A percentile compares a stretch with the other conserved stretches of the same genome.
phyloP scores from a whole-genome alignment of 164 flowering plant genomes.

The Hamamelis virginiana region DNA sequence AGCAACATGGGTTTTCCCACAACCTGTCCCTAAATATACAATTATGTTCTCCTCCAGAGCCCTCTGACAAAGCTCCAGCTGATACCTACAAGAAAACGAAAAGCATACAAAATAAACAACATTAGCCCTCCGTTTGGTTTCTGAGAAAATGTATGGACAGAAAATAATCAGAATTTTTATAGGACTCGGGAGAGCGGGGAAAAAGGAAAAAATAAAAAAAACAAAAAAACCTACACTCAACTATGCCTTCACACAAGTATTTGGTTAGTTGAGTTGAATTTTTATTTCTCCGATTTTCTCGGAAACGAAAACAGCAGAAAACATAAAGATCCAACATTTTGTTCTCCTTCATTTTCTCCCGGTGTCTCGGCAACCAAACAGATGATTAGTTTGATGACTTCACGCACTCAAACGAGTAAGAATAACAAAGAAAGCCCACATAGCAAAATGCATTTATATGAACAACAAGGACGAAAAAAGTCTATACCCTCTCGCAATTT shows the following conservation, averaged over 20 bases:
- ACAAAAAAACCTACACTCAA: too few relatives aligned
- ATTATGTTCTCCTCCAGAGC: slow-evolving; percentile 80
- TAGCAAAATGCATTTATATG: not conserved
- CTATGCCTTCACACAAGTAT: too few relatives aligned
- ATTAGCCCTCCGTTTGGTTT: too few relatives aligned
- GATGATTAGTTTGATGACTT: not conserved
- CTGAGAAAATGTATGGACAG: too few relatives aligned
- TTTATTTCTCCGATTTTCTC: too few relatives aligned
- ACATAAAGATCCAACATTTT: too few relatives aligned
- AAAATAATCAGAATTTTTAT: too few relatives aligned
- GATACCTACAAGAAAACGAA: slow-evolving; percentile 52
- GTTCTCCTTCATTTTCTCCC: not conserved
- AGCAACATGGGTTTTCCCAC: slow-evolving; percentile 94
- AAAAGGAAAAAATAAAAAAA: too few relatives aligned
- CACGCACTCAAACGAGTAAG: not conserved
- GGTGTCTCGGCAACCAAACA: slow-evolving; percentile 2
- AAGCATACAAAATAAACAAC: too few relatives aligned
- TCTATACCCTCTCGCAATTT: slow-evolving; percentile 31
- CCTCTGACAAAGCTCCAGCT: slow-evolving; percentile 68
- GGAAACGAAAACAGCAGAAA: too few relatives aligned
- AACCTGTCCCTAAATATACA: slow-evolving; percentile 88
- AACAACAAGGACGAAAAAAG: not conserved
- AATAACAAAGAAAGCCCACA: not conserved
- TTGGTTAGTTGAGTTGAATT: too few relatives aligned
- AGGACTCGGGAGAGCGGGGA: too few relatives aligned